Evolutionary conservation across 1,139 yeast species (phyloP).

Genomic region (Blastobotrys apis): DNA sequence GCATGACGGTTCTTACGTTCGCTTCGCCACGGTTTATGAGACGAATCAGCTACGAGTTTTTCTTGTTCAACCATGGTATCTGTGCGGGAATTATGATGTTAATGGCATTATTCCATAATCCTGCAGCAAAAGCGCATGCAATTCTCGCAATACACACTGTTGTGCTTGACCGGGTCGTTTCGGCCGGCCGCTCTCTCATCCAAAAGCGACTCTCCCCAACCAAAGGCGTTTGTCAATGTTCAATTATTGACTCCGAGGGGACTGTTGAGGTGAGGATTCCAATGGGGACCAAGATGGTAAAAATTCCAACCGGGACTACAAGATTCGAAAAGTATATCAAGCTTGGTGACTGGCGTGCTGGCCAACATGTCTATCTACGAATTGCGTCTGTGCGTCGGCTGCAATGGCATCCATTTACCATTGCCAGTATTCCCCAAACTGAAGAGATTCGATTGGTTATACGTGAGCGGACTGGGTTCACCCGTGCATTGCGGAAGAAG

Average conservation of each 20-base stretch:
- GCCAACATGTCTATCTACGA: conserved; percentile 45
- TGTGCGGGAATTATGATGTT: conserved; percentile 45
- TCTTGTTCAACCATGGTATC: conserved; percentile 44
- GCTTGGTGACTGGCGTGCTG: conserved; percentile 46
- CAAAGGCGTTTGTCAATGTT: conserved; percentile 41
- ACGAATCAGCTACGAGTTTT: conserved; percentile 43
- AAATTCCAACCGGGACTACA: conserved; percentile 34
- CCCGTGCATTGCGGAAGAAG: conserved; percentile 38
- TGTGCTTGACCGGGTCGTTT: conserved; percentile 44
- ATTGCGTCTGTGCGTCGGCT: conserved; percentile 40
- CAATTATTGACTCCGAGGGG: conserved; percentile 43
- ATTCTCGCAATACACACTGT: conserved; percentile 45
- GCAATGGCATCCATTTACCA: conserved; percentile 50
- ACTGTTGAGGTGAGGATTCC: conserved; percentile 22
- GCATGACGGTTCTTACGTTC: conserved; percentile 40
- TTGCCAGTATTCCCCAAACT: conserved; percentile 40
- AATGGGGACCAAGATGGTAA: conserved; percentile 18
- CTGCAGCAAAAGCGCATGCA: conserved; percentile 37
- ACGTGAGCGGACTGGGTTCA: conserved; percentile 44
- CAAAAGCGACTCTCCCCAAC: conserved; percentile 41
- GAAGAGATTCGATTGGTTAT: conserved; percentile 43
- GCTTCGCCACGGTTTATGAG: conserved; percentile 42
- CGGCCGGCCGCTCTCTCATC: conserved; percentile 35
- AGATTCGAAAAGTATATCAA: conserved; percentile 29
- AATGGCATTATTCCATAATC: conserved; percentile 44